Evolutionary conservation across 768 basidiomycete species (phyloP), one percentile per base, ranked within the genome.

Genomic region (Pleurotus cornucopiae): DNA sequence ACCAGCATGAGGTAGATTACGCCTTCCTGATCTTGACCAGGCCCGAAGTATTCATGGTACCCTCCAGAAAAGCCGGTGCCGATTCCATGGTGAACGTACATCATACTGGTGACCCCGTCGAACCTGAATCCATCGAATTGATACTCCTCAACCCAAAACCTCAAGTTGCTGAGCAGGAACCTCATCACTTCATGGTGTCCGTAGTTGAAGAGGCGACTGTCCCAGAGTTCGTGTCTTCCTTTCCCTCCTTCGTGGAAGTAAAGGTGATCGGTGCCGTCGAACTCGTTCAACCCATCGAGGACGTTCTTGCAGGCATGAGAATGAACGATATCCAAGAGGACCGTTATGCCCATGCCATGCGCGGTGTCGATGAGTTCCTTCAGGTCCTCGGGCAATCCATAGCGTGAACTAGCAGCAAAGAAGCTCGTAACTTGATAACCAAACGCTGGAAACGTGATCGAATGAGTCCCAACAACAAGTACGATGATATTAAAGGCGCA

Each of bases 101-200:
- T 95, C 96, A 98, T 98, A 66, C 93, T 95, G 3, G 97, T 99
- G 47, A 99, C 97, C 23, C 97, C 97, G 62, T 99, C 97, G 67
- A 99, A 99, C 43, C 97, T 78, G 83, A 98, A 99, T 9, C 97
- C 97, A 64, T 98, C 97, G 68, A 99, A 98, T 62, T 82, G 82
- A 72, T 90, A 99, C 66, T 92, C 90, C 57, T 99, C 96, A 71
- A 98, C 84, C 77, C 87, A 99, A 78, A 87, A 99, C 18, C 96
- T 84, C 46, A 98, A 73, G 69, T 99, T 99, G 68, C 94, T 95
- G 61, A 98, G 75, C 55, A 99, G 75, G 80, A 99, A 99, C 20
- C 97, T 81, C 30, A 98, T 70, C 30, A 98, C 97, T 71, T 99
- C 97, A 67, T 98, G 94, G 52, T 81, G 80, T 14, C 88, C 89